These are phyloP conservation scores for Dacryopinax spathularia DNA, from an alignment of 768 basidiomycete genomes.

Conservation along the genomic window DNA sequence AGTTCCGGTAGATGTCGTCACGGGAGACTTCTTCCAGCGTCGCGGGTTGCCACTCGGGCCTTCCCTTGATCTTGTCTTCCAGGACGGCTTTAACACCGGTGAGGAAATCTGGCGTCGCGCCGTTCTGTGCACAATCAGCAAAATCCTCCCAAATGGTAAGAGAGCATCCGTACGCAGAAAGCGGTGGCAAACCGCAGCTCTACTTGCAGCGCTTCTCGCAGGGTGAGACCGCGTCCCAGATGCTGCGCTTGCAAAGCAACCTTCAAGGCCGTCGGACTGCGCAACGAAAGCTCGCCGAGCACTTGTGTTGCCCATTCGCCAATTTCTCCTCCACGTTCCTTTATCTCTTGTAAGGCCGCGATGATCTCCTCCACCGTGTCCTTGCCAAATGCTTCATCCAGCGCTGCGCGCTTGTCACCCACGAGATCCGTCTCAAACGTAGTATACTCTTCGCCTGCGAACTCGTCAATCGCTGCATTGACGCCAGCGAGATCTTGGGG, in stretches of 20 bases:
- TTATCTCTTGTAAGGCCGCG: conserved; percentile 33
- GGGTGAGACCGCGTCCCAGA: conserved; percentile 44
- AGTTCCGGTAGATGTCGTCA: conserved; percentile 41
- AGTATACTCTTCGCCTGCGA: conserved; percentile 31
- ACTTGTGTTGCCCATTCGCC: conserved; percentile 64
- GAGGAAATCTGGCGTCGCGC: conserved; percentile 68
- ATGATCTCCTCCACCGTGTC: conserved; percentile 60
- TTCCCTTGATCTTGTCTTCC: conserved; percentile 33
- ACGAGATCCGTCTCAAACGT: conserved; percentile 12
- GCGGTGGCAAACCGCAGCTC: conserved; percentile 81
- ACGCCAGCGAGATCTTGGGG: conserved; percentile 33
- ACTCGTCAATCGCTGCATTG: conserved; percentile 56
- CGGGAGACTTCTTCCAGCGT: conserved; percentile 44
- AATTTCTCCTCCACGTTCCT: conserved; percentile 32
- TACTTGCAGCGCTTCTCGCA: conserved; percentile 61
- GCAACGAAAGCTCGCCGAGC: conserved; percentile 41
- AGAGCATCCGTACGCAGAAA: conserved; percentile 54
- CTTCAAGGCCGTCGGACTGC: conserved; percentile 86
- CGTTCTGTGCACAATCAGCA: conserved; percentile 34
- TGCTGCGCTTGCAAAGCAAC: conserved; percentile 73
- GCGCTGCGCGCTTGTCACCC: conserved; percentile 53
- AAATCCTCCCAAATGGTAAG: neutral
- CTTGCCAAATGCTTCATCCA: conserved; percentile 68
- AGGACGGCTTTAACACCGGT: conserved; percentile 65
- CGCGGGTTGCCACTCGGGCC: conserved; percentile 60